Evolutionary conservation across 148 eudicot species (phyloP), one percentile per base, ranked within the genome.

Genomic region (Rhododendron vialii): DNA sequence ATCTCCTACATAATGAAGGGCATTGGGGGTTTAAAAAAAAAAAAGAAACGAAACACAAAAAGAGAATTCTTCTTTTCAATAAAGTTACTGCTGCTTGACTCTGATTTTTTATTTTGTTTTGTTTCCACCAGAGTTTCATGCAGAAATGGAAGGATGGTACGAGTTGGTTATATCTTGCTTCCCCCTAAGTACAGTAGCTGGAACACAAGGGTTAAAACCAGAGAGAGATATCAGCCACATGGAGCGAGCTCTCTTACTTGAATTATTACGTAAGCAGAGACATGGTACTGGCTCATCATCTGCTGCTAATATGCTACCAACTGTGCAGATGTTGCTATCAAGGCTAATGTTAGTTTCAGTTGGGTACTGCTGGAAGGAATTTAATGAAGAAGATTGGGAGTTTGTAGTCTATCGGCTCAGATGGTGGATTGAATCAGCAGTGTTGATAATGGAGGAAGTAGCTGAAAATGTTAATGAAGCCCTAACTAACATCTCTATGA

Each of bases 341-440:
- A 91, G 95, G 84, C 86, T 97, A 86, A 88, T 90, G 41, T 89
- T 92, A 38, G 88, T 95, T 78, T 83, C 94, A 76, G 92, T 94
- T 78, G 95, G 92, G 35, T 97, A 94, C 88, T 97, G 99, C 86
- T 94, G 98, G 98, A 92, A 90, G 85, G 93, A 93, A 83, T 92
- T 97, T 83, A 85, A 88, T 82, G 98, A 94, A 89, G 96, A 93
- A 81, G 98, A 95, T 87, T 97, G 98, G 99, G 92, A 88, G 53
- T 97, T 94, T 88, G 91, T 92, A 35, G 87, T 95, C 87, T 92
- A 91, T 85, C 90, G 89, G 28, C 87, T 92, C 89, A 95, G 96
- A 89, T 83, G 85, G 83, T 97, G 96, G 98, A 95, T 93, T 90
- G 99, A 97, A 84, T 79, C 90, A 65, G 93, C 94, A 67, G 96